These are phyloP conservation scores for Cymbopogon flexuosus DNA, from an alignment of 202 grass and related monocot genomes.

Conservation along the genomic window DNA sequence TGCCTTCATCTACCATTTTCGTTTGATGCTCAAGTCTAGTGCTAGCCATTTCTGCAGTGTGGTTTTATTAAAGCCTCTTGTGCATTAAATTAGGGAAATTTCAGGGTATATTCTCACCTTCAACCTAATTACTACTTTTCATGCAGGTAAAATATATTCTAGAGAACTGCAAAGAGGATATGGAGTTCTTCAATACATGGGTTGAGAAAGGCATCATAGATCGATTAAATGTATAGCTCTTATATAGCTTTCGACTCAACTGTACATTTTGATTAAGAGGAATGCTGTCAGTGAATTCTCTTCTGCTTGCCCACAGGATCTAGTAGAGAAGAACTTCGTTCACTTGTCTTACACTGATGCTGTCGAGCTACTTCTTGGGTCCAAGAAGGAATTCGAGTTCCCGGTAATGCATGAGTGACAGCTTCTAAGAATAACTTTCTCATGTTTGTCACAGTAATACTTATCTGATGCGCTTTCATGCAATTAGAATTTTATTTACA, in stretches of 20 bases:
- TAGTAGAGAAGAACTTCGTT: conserved; percentile 83
- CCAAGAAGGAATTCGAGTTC: conserved; percentile 88
- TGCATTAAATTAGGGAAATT: not conserved
- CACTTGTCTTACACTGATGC: conserved; percentile 96
- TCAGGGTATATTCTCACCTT: not conserved
- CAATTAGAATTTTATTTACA: not conserved
- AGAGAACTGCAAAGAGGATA: conserved; percentile 95
- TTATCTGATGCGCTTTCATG: not conserved
- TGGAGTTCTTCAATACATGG: conserved; percentile 96
- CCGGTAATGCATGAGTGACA: conserved; percentile 47
- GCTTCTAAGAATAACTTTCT: not conserved
- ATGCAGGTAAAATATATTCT: conserved; percentile 91
- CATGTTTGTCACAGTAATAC: conserved; percentile 9
- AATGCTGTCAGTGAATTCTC: conserved; percentile 29
- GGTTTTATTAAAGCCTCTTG: not conserved
- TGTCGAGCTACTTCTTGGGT: conserved; percentile 72
- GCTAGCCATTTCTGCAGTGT: conserved; percentile 3
- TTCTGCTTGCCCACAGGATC: conserved; percentile 54
- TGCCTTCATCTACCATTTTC: conserved; percentile 42
- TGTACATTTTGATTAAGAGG: not conserved
- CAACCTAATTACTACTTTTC: conserved; percentile 22
- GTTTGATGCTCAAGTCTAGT: conserved; percentile 23
- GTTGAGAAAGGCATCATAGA: conserved; percentile 95
- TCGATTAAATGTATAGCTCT: conserved; percentile 64
- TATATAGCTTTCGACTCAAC: conserved; percentile 27